Evolutionary conservation across 2,329 filamentous ascomycete species (phyloP).

Genomic region (Alternaria alternata): DNA sequence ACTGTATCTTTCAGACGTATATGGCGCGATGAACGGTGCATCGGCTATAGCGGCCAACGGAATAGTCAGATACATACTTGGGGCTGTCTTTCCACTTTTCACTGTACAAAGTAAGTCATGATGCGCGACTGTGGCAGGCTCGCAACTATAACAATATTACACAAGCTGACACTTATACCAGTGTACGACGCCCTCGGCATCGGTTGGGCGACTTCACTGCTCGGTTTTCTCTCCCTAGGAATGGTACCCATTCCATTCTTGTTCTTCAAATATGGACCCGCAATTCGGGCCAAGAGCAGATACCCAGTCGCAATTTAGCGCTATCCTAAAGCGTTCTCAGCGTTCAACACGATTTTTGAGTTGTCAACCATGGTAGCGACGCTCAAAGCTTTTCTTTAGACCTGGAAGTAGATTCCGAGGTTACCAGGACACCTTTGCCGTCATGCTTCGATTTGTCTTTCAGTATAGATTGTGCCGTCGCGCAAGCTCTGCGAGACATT

Average conservation of each 20-base stretch:
- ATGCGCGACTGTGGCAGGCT: background rate
- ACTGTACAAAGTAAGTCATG: constrained; percentile 46
- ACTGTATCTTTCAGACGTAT: constrained; percentile 44
- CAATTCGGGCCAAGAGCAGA: constrained; percentile 33
- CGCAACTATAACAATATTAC: background rate
- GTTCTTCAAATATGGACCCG: constrained; percentile 37
- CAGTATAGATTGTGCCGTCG: too few relatives aligned
- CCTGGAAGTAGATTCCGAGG: too few relatives aligned
- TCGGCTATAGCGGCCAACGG: constrained; percentile 52
- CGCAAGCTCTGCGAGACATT: too few relatives aligned
- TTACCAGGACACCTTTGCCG: too few relatives aligned
- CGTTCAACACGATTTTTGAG: too few relatives aligned
- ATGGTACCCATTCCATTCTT: constrained; percentile 43
- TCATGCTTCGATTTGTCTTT: too few relatives aligned
- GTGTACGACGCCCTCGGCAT: constrained; percentile 47
- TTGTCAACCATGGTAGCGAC: too few relatives aligned
- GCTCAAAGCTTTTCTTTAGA: too few relatives aligned
- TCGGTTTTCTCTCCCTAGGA: constrained; percentile 51
- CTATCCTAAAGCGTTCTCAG: background rate
- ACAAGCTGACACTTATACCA: constrained; percentile 9
- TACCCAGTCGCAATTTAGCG: constrained; percentile 20
- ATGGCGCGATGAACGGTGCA: constrained; percentile 44
- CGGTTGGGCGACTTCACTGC: constrained; percentile 52
- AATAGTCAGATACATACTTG: constrained; percentile 49
- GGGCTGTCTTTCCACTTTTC: constrained; percentile 49